Evolutionary conservation across 805 yeast genomes (phyloP), one percentile per base, ranked within the genome.

Genomic region (Starmera amethionina): DNA sequence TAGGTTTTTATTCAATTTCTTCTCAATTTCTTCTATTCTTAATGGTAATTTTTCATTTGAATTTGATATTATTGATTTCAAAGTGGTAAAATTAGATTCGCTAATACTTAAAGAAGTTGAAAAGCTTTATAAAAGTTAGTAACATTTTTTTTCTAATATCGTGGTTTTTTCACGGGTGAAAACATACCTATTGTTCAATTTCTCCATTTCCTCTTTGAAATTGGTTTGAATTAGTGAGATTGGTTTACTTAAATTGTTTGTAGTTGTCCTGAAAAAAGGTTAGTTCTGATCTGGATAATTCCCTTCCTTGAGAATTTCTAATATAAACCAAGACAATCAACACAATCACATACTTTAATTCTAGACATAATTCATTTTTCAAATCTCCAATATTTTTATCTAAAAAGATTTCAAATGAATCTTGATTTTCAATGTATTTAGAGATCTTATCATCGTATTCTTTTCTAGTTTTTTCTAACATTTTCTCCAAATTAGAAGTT

Each of bases 401-500:
- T 32, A 38, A 15, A 7, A n/a, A 19, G 2, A 4, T 25, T 5
- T 30, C 14, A 18, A 34, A 22, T 9, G 19, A 12, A 8, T 8
- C 18, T 30, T 36, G 25, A 14, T 39, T 35, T 9, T 10, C 31
- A 4, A 28, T 12, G 9, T 28, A 29, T 15, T 29, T 16, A 7
- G 19, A 25, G 8, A 39, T 14, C 9, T 29, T 39, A 2, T 30
- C 25, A 25, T 50, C 58, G 29, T 52, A 50, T 2, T 42, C 41
- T 29, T 39, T 42, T 7, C 54, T 50, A n/a, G 46, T 39, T 1
- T 39, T 40, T 8, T 47, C 51, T 12, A 58, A 33, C 0, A 40
- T 38, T 35, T 50, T 56, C 25, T 48, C 50, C n/a, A 65, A 44
- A n/a, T 53, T 50, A 3, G 40, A 29, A 3, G 57, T 63, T 40